Base-by-base conservation (phyloP, 2,329 filamentous ascomycete species). In the Ramularia endophylla region DNA sequence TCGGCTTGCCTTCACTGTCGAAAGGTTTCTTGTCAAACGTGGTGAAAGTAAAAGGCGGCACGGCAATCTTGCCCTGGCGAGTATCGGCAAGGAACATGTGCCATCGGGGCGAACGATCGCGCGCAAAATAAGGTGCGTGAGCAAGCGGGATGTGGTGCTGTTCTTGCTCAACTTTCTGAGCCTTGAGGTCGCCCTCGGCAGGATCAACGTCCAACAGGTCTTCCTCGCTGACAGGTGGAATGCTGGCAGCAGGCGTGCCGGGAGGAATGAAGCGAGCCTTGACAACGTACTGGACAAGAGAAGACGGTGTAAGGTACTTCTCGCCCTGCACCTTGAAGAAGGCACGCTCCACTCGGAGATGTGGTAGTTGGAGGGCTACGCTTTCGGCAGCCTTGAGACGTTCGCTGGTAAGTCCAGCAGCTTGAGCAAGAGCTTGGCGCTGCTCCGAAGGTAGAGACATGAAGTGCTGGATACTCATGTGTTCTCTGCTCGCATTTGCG, bases 311-410 rank as follows among this genome's bases (percentile, higher is more conserved):
- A 59, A 98, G 87, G 63, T 83, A 85, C 52, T 85, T 86, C 68
- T 98, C 94, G 60, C 92, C 92, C 38, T 87, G 83, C 33, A 98
- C 94, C 73, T 98, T 98, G 80, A 98, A 98, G 68, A 95, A 98
- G 6, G 88, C 87, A 69, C 88, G 94, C 59, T 87, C 87, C 8
- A 98, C 80, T 43, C 85, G 78, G 41, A 98, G 74, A 50, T 80
- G 78, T 1, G 92, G 92, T 19, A 98, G 74, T 66, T 95, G 87
- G 55, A 80, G 80, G 19, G 88, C 89, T 20, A 95, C 83, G 34
- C 68, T 67, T 46, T 95, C 73, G 27, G 84, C 85, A 30, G 81
- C 76, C 50, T 78, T 71, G 66, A 95, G 95, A 63, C 95, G 80
- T 46, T 77, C 66, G 52, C 87, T 81, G 4, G 76, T 81, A 27